A percentile compares a stretch with the other conserved stretches of the same genome.
Conservation (phyloP, 1,284 basidiomycete species). For the Gomphus sp. region DNA sequence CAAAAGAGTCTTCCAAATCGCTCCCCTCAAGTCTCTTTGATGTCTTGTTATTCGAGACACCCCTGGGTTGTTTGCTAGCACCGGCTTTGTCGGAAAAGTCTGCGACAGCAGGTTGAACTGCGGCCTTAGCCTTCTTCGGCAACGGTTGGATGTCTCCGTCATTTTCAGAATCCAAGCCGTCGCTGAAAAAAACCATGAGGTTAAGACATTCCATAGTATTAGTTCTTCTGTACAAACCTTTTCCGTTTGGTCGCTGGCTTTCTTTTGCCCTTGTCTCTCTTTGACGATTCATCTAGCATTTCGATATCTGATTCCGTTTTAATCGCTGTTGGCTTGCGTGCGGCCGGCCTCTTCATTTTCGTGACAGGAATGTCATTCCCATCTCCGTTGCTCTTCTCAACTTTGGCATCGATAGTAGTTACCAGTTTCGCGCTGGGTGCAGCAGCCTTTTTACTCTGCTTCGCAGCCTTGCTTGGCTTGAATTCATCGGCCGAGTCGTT, state of each 20-base stretch:
- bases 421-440: conserved; percentile 20
- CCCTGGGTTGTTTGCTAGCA: conserved; percentile 30
- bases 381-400: conserved; percentile 17
- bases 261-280: conserved; percentile 25
- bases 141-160: conserved; percentile 29
- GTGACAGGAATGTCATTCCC: conserved; percentile 22
- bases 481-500: conserved; percentile 67
- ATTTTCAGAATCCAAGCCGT: conserved; percentile 34
- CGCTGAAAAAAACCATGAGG: conserved; percentile 21
- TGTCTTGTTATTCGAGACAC: conserved; percentile 19
- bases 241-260: conserved; percentile 31
- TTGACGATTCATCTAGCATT: conserved; percentile 16
- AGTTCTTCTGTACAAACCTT: conserved; percentile 24
- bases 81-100: conserved; percentile 41
- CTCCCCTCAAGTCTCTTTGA: conserved; percentile 15
- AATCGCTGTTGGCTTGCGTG: conserved; percentile 15
- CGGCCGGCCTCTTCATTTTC: conserved; percentile 4
- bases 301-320: conserved; percentile 33
- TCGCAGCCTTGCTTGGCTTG: conserved; percentile 57
- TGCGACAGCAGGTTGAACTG: conserved; percentile 30
- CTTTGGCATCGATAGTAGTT: conserved; percentile 12
- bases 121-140: conserved; percentile 28
- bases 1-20: conserved; percentile 16
- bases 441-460: conserved; percentile 17
- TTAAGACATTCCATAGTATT: conserved; percentile 13